Percentiles rank a stretch among this genome's conserved stretches.
These are phyloP conservation scores for Saccharomyces hybrid DNA, from an alignment of 1,139 yeast species.

Conservation along the genomic window DNA sequence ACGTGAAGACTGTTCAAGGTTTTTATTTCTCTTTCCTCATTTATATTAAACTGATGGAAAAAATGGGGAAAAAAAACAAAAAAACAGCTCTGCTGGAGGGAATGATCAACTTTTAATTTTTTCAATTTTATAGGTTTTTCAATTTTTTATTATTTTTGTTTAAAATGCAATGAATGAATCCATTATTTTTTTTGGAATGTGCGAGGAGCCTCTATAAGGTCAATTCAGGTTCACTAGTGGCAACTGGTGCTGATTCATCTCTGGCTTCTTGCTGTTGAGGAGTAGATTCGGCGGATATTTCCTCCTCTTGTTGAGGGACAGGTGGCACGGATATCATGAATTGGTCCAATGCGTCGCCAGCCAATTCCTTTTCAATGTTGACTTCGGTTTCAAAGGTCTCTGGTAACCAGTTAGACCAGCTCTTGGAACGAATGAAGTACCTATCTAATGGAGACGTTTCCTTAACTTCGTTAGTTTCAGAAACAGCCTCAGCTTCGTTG, in stretches of 20 bases:
- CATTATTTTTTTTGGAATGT: conserved; percentile 1
- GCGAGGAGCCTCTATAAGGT: background rate
- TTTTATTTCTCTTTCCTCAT: background rate
- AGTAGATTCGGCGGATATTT: background rate
- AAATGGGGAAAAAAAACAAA: too few relatives aligned
- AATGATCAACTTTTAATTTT: background rate
- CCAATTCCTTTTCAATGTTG: conserved; percentile 22
- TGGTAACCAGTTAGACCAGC: conserved; percentile 23
- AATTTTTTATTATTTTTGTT: background rate
- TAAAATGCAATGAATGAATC: conserved; percentile 2
- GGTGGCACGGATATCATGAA: conserved; percentile 15
- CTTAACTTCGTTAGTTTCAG: conserved; percentile 10
- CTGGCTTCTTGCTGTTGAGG: conserved; percentile 1
- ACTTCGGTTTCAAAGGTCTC: conserved; percentile 14
- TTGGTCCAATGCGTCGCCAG: conserved; percentile 21
- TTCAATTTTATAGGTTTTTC: background rate
- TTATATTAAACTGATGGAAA: background rate
- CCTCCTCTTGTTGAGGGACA: conserved; percentile 6
- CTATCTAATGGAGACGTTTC: conserved; percentile 13
- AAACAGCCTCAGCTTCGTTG: conserved; percentile 3
- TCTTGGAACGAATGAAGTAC: conserved; percentile 27
- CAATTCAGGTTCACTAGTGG: conserved; percentile 2
- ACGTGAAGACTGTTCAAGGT: background rate
- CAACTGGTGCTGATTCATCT: conserved; percentile 2
- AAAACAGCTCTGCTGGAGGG: background rate